Evolutionary conservation across 2,329 filamentous ascomycete genomes (phyloP).

Genomic region (Apiospora arundinis): DNA sequence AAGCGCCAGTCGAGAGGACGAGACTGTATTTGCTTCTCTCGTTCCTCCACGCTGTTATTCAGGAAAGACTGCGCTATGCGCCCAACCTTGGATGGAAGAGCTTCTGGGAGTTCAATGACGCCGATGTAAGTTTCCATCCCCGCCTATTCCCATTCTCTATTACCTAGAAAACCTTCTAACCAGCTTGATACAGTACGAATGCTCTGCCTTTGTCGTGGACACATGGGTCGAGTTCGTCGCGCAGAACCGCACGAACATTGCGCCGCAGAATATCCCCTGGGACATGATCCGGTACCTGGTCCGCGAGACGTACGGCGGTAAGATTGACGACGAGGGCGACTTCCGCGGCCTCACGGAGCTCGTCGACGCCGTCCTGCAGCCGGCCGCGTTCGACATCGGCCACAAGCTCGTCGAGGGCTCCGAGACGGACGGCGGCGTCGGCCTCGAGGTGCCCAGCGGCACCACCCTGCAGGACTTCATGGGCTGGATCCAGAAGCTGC

Average conservation of each 20-base stretch:
- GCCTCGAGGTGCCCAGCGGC: constrained; percentile 77
- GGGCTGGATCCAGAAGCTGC: constrained; percentile 88
- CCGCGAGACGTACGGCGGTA: constrained; percentile 95
- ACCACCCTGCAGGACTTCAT: constrained; percentile 87
- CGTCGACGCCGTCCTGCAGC: constrained; percentile 80
- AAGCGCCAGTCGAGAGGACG: constrained; percentile 87
- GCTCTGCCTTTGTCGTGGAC: constrained; percentile 93
- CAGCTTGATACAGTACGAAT: constrained; percentile 76
- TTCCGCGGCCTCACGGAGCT: constrained; percentile 76
- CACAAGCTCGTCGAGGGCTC: constrained; percentile 82
- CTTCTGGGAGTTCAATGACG: constrained; percentile 99
- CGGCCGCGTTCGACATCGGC: constrained; percentile 88
- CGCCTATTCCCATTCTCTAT: constrained; percentile 19
- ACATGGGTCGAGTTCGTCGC: constrained; percentile 88
- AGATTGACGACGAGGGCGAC: constrained; percentile 91
- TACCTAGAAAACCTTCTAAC: constrained; percentile 21
- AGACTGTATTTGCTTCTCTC: constrained; percentile 89
- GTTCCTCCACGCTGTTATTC: constrained; percentile 94
- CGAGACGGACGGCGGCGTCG: constrained; percentile 57
- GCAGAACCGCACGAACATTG: constrained; percentile 87
- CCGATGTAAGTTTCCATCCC: constrained; percentile 76
- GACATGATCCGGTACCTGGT: constrained; percentile 91
- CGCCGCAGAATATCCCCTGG: constrained; percentile 94
- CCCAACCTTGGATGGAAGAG: constrained; percentile 96
- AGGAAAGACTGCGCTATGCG: constrained; percentile 92